phyloP scores from a whole-genome alignment of 495 filamentous ascomycete species.

The Massariosphaeria phaeospora region DNA sequence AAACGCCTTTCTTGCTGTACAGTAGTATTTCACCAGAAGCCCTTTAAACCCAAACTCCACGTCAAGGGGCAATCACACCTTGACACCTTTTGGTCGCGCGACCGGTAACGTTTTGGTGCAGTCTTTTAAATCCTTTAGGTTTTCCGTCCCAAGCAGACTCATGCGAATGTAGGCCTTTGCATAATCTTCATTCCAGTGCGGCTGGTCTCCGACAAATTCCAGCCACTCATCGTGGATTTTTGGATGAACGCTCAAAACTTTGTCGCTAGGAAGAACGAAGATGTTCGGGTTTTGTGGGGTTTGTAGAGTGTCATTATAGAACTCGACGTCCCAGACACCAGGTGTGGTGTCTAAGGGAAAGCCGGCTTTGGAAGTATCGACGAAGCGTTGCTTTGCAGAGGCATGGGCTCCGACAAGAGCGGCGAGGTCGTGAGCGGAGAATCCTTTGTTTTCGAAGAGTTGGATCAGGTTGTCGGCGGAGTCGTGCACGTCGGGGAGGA shows the following conservation, averaged over 20 bases:
- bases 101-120: slow-evolving; percentile 23
- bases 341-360: slow-evolving; percentile 45
- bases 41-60: no score
- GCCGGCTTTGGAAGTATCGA: slow-evolving; percentile 35
- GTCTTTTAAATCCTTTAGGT: slow-evolving; percentile 7
- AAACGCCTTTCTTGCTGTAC: no score
- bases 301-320: slow-evolving; percentile 44
- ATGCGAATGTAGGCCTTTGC: slow-evolving; percentile 23
- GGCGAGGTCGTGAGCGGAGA: slow-evolving; percentile 44
- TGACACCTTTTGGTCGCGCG: background rate
- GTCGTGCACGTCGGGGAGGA: slow-evolving; percentile 39
- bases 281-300: slow-evolving; percentile 36
- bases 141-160: slow-evolving; percentile 19
- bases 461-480: slow-evolving; percentile 39
- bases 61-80: no score
- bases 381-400: slow-evolving; percentile 44
- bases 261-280: slow-evolving; percentile 46
- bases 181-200: slow-evolving; percentile 39
- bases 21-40: no score
- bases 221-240: slow-evolving; percentile 38
- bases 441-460: slow-evolving; percentile 48
- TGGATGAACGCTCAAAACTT: slow-evolving; percentile 40
- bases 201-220: slow-evolving; percentile 32
- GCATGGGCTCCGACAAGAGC: slow-evolving; percentile 52
- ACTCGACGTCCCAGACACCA: slow-evolving; percentile 44